phyloP scores from a whole-genome alignment of 1,139 yeast genomes.

The Diutina scorzettiae region DNA sequence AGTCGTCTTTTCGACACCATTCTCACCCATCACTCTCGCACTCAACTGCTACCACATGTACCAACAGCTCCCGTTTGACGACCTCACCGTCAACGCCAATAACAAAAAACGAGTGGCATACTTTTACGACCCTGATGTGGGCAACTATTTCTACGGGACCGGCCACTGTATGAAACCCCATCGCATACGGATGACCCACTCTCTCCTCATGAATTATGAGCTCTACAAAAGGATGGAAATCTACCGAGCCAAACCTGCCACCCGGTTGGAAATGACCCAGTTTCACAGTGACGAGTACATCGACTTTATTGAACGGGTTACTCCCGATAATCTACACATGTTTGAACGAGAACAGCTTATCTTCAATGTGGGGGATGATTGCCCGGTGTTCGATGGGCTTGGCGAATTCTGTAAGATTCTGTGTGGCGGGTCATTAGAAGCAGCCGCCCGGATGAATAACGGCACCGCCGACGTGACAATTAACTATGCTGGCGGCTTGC shows the following conservation, averaged over 20 bases:
- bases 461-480: constrained; percentile 4
- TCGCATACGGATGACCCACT: constrained; percentile 6
- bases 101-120: constrained; percentile 18
- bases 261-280: constrained; percentile 5
- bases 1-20: too few relatives aligned
- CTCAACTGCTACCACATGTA: constrained; percentile 24
- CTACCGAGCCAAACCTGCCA: constrained; percentile 4
- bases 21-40: too few relatives aligned
- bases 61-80: constrained; percentile 35
- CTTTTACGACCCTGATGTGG: constrained; percentile 5
- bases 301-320: constrained; percentile 2
- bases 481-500: constrained; percentile 4
- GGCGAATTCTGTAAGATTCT: constrained; percentile 4
- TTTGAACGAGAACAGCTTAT: constrained; percentile 5
- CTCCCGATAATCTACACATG: constrained; percentile 4
- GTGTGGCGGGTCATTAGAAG: constrained; percentile 3
- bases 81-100: constrained; percentile 27
- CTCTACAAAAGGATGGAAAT: constrained; percentile 4
- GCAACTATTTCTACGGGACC: constrained; percentile 5
- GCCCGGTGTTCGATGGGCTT: constrained; percentile 5
- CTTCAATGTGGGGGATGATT: constrained; percentile 4
- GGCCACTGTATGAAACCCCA: constrained; percentile 6
- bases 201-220: constrained; percentile 4
- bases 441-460: constrained; percentile 5
- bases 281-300: constrained; percentile 3